Evolutionary conservation across 2,329 filamentous ascomycete genomes (phyloP), one percentile per base, ranked within the genome.

Genomic region (Penicillium sp.): DNA sequence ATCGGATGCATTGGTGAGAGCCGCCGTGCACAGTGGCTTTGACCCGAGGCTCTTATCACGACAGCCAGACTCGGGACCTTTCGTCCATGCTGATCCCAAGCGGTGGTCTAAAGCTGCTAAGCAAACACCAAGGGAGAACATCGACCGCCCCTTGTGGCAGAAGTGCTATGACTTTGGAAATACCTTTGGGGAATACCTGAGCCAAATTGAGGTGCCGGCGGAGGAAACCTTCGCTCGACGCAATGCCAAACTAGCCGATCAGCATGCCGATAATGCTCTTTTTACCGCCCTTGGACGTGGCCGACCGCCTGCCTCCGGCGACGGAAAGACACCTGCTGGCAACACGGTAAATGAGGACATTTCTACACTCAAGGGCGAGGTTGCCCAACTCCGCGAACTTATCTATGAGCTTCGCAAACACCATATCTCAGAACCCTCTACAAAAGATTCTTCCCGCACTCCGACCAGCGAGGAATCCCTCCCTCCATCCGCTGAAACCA

Each of bases 11-110:
- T 58, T 72, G 21, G 65, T 72, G 8, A 48, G 54, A n/a, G 64
- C 66, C 19, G 69, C 69, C 5, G 57, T 70, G 6, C 54, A 61
- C 19, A 66, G 64, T 48, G 69, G 69, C 4, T 66, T 72, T 40
- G 56, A 66, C 33, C 63, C 63, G 46, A 49, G 42, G 7, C 48
- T 57, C 17, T 61, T 63, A 15, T 41, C 53, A 29, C 52, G 57
- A 34, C 64, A 69, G 40, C n/a, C 32, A 15, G 68, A 69, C 40
- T 43, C 67, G 28, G 43, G 44, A 13, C 60, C 56, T 15, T 46
- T 57, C 24, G 56, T 50, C 17, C 61, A 68, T 38, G 49, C 47
- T 32, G 49, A 58, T 6, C 51, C 57, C 12, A 37, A 55, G 8
- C 61, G 64, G 19, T 71, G 69, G 69, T 48, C 47, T 17, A 46